Percentiles rank a stretch among this genome's conserved stretches.
Conservation (phyloP, 164 flowering plant genomes). For the Piper longum region DNA sequence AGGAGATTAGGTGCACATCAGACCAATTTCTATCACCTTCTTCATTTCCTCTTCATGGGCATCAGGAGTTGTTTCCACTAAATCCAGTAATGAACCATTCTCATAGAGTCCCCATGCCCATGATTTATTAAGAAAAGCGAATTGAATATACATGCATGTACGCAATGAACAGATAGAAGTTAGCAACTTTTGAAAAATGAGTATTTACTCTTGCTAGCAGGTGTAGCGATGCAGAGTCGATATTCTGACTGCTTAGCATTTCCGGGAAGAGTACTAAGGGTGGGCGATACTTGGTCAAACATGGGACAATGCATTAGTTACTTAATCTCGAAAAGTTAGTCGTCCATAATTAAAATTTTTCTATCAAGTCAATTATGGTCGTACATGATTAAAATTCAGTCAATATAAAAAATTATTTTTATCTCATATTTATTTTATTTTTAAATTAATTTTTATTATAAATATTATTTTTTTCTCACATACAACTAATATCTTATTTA, state of each 20-base stretch:
- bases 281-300: too few species aligned
- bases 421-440: too few species aligned
- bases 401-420: too few species aligned
- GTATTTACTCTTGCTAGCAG: slow-evolving; percentile 13
- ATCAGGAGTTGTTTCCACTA: slow-evolving; percentile 30
- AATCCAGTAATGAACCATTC: slow-evolving; percentile 12
- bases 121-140: not conserved
- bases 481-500: too few species aligned
- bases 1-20: slow-evolving; percentile 31
- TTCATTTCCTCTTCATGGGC: slow-evolving; percentile 16
- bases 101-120: slow-evolving; percentile 31
- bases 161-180: slow-evolving; percentile 1
- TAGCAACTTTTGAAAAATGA: not conserved
- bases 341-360: too few species aligned
- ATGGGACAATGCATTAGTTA: too few species aligned
- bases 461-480: too few species aligned
- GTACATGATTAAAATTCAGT: too few species aligned
- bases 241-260: slow-evolving; percentile 35
- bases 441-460: too few species aligned
- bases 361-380: too few species aligned
- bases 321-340: too few species aligned
- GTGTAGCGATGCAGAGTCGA: slow-evolving; percentile 14
- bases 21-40: slow-evolving; percentile 28
- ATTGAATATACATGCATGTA: not conserved
- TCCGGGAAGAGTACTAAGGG: too few species aligned